Evolutionary conservation across 208 protist genomes (phyloP).

Genomic region (Trypanosoma cruzi): DNA sequence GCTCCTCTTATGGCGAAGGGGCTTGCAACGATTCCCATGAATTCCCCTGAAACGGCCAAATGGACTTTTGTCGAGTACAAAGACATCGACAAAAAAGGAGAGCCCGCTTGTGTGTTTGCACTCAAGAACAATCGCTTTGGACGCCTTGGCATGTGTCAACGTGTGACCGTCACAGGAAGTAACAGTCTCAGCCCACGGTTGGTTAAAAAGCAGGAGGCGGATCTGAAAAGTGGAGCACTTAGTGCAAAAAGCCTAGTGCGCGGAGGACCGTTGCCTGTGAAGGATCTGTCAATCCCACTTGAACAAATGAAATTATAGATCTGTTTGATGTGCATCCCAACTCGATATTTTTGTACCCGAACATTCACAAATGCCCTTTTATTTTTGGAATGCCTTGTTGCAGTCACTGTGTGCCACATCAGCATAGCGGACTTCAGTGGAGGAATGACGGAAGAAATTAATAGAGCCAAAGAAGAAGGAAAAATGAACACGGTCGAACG

Average conservation of each 20-base stretch:
- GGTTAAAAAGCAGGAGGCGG: constrained; percentile 29
- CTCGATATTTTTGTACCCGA: no score
- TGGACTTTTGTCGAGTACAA: constrained; percentile 85
- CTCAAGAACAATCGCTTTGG: constrained; percentile 71
- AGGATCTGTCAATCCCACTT: constrained; percentile 55
- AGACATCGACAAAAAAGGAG: constrained; percentile 29
- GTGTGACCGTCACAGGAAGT: constrained; percentile 58
- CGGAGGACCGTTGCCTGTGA: constrained; percentile 43
- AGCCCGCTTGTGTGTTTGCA: constrained; percentile 52
- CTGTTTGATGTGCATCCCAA: background rate
- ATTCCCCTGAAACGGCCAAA: constrained; percentile 70
- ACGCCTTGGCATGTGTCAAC: constrained; percentile 71
- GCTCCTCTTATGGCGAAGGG: constrained; percentile 58
- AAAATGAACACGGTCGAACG: no score
- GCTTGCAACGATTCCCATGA: constrained; percentile 50
- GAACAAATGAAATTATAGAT: constrained; percentile 54
- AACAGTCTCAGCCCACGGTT: constrained; percentile 42
- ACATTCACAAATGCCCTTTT: no score
- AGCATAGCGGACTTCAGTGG: no score
- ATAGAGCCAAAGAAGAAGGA: no score
- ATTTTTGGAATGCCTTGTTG: no score
- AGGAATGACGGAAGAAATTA: no score
- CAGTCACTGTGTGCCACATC: no score
- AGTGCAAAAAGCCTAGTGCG: constrained; percentile 38
- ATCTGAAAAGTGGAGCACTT: constrained; percentile 35